Conservation (phyloP, 495 filamentous ascomycete species). For the Neurospora discreta region DNA sequence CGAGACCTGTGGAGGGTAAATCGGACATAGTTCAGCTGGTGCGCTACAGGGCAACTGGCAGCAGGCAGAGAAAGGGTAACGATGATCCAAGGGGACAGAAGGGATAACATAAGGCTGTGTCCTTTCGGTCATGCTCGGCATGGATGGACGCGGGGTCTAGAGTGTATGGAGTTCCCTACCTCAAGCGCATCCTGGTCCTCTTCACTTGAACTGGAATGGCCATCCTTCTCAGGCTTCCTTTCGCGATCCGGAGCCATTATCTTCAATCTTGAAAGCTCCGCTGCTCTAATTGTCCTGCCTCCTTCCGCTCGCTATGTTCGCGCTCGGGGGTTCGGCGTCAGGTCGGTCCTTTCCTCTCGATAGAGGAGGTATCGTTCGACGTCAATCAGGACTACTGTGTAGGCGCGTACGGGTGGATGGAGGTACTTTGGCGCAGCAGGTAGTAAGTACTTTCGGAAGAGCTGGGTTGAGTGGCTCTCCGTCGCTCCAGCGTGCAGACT, state of each 20-base stretch:
- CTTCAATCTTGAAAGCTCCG: slow-evolving; percentile 2
- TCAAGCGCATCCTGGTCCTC: slow-evolving; percentile 33
- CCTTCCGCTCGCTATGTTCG: not conserved
- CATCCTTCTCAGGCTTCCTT: slow-evolving; percentile 8
- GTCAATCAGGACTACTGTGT: not conserved
- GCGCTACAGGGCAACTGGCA: not conserved
- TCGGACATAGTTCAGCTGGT: not conserved
- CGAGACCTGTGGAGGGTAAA: slow-evolving; percentile 45
- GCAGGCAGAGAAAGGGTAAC: not conserved
- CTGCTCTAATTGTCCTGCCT: not conserved
- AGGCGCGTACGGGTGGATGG: not conserved
- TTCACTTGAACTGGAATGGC: slow-evolving; percentile 25
- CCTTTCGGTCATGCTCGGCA: not conserved
- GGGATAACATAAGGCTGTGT: not conserved
- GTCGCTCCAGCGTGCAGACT: not conserved
- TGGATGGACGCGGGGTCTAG: not conserved
- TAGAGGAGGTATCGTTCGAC: not conserved
- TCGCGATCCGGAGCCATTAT: not conserved
- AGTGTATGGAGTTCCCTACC: slow-evolving; percentile 12
- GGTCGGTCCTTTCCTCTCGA: not conserved
- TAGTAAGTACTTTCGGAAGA: not conserved
- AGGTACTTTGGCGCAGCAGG: not conserved
- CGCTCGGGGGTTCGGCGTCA: not conserved
- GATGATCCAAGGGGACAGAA: not conserved
- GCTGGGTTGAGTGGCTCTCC: not conserved